These are phyloP conservation scores for Leptodontidium sp. DNA, from an alignment of 2,329 filamentous ascomycete genomes.

Conservation along the genomic window DNA sequence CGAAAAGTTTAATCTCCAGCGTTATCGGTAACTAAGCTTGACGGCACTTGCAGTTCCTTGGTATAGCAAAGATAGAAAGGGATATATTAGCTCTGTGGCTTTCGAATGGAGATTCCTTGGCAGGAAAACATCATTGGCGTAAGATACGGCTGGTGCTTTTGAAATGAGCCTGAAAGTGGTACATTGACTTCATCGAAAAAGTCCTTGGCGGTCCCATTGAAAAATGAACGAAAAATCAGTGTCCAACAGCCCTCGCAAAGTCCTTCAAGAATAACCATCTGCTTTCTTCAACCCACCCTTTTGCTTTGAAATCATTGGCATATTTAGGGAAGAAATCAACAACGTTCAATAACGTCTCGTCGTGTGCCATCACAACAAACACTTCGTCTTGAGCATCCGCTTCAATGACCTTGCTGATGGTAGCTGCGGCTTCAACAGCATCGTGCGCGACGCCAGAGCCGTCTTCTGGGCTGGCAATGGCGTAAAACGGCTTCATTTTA, in stretches of 20 bases:
- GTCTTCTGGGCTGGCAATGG: conserved; percentile 35
- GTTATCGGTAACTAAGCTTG: too few species aligned
- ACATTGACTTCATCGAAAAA: background rate
- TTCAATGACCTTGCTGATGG: conserved; percentile 55
- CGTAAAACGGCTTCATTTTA: conserved; percentile 46
- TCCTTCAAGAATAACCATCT: conserved; percentile 61
- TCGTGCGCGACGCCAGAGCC: conserved; percentile 38
- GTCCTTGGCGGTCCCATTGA: background rate
- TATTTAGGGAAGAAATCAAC: conserved; percentile 58
- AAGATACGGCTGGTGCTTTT: too few species aligned
- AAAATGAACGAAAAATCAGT: conserved; percentile 10
- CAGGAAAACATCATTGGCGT: too few species aligned
- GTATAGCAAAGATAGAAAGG: too few species aligned
- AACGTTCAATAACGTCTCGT: conserved; percentile 52
- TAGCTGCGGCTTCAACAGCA: conserved; percentile 48
- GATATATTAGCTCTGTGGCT: too few species aligned
- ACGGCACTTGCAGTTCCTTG: too few species aligned
- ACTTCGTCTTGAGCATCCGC: conserved; percentile 55
- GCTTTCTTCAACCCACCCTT: conserved; percentile 55
- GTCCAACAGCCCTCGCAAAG: conserved; percentile 52
- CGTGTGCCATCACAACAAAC: conserved; percentile 58
- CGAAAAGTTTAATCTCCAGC: too few species aligned
- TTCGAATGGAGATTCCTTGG: too few species aligned
- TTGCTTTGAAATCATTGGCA: conserved; percentile 56
- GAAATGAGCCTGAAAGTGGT: background rate